Percentiles rank a stretch among this genome's conserved stretches.
These are phyloP conservation scores for Podospora didyma DNA, from an alignment of 495 filamentous ascomycete genomes.

Conservation along the genomic window DNA sequence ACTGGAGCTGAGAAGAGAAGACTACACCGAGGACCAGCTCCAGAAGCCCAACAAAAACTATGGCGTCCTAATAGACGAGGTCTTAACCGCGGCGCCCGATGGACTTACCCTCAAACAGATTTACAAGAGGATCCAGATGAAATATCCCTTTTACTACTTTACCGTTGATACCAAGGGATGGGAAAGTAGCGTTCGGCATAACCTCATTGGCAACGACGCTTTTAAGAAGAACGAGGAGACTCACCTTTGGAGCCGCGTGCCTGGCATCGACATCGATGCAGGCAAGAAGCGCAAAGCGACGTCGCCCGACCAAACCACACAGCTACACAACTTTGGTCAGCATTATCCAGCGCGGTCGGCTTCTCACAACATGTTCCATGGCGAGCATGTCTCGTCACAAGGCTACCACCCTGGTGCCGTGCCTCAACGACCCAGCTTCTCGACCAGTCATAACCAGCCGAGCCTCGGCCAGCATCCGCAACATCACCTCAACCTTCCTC, in stretches of 20 bases:
- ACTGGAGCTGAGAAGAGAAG: conserved; percentile 59
- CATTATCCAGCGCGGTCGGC: conserved; percentile 19
- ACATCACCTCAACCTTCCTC: conserved; percentile 1
- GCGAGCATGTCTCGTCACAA: conserved; percentile 14
- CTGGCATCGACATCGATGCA: conserved; percentile 47
- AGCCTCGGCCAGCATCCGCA: conserved; percentile 22
- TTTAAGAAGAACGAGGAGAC: conserved; percentile 76
- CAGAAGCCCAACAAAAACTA: conserved; percentile 84
- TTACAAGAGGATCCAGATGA: conserved; percentile 80
- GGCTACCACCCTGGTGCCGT: conserved; percentile 20
- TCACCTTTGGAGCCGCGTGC: conserved; percentile 46
- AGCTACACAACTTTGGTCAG: conserved; percentile 24
- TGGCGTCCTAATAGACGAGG: conserved; percentile 85
- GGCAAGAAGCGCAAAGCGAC: conserved; percentile 49
- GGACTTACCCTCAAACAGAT: conserved; percentile 88
- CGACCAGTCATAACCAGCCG: conserved; percentile 18
- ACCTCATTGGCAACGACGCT: conserved; percentile 81
- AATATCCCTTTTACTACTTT: conserved; percentile 89
- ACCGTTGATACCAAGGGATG: conserved; percentile 77
- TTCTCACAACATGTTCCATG: conserved; percentile 27
- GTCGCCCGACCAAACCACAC: conserved; percentile 37
- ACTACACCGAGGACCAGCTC: conserved; percentile 80
- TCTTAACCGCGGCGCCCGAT: conserved; percentile 67
- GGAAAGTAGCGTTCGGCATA: conserved; percentile 97
- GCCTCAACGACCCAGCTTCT: conserved; percentile 22